Base-by-base conservation (phyloP, 768 basidiomycete genomes). In the Naganishia friedmannii region DNA sequence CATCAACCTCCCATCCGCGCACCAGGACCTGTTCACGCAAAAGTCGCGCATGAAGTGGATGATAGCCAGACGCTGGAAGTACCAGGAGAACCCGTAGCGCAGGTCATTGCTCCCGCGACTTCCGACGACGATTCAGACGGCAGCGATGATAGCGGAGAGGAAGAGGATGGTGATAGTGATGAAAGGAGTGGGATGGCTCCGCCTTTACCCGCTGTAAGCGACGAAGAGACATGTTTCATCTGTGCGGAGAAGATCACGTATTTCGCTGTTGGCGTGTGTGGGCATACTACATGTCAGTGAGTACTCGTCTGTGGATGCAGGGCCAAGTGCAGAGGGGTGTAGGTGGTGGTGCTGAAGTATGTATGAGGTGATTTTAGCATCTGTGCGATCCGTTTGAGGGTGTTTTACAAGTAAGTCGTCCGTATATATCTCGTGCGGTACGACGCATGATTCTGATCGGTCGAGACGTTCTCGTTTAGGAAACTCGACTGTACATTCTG, bases 231-330 rank as follows among this genome's bases (percentile, higher is more conserved):
- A 23, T 97, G 95, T 82, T 95, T 88, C 86, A 97, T 97, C 81
- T 96, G 95, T 77, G 93, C 93, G 0, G 93, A 97, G 76, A 89
- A 89, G 4, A 88, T 95, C 81, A 93, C 90, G 77, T 95, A 92
- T 78, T 93, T 89, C 80, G 87, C 91, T 7, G 82, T 96, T 34
- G 89, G 93, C 21, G 86, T 89, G 67, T 99, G 95, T 82, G 92
- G 92, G 78, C 95, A 99, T 78, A 84, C 91, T 65, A 97, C 92
- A 3, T 98, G 95, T 84, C 93, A 96, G 78, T 81, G 73, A 75
- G 79, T 74, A 51, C 7, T 8, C 15, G n/a, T 15, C 45, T 17
- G 13, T 21, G 3, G 3, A 65, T 29, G 4, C 55, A 21, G n/a
- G n/a, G n/a, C n/a, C n/a, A n/a, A n/a, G n/a, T n/a, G n/a, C n/a